Percentiles rank a stretch among this genome's conserved stretches.
phyloP scores from a whole-genome alignment of 2,329 filamentous ascomycete genomes.

The Venturia carpophila region DNA sequence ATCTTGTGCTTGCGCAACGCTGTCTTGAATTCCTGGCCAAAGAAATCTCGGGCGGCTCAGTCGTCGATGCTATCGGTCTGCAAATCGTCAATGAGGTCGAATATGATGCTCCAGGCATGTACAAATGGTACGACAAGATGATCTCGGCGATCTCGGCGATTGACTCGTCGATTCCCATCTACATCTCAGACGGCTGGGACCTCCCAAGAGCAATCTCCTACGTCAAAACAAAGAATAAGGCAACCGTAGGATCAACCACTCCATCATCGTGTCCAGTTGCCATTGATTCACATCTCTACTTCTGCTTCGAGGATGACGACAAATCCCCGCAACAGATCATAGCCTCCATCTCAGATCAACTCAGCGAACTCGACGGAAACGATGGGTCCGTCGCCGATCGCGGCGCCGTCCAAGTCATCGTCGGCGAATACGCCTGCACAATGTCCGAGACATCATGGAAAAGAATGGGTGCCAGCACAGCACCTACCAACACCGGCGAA shows the following conservation, averaged over 20 bases:
- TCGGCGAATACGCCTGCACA: slow-evolving; percentile 54
- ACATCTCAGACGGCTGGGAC: slow-evolving; percentile 54
- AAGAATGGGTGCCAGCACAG: slow-evolving; percentile 28
- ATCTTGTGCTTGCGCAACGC: slow-evolving; percentile 40
- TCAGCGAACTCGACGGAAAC: slow-evolving; percentile 40
- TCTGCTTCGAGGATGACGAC: slow-evolving; percentile 48
- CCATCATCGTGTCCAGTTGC: slow-evolving; percentile 41
- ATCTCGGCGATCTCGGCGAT: slow-evolving; percentile 41
- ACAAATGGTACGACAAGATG: slow-evolving; percentile 49
- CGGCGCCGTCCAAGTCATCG: slow-evolving; percentile 44
- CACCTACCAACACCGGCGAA: slow-evolving; percentile 21
- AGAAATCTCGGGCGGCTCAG: slow-evolving; percentile 27
- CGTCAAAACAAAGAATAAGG: slow-evolving; percentile 34
- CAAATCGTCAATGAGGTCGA: slow-evolving; percentile 52
- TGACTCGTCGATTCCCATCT: slow-evolving; percentile 45
- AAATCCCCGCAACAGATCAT: slow-evolving; percentile 47
- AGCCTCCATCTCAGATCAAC: slow-evolving; percentile 36
- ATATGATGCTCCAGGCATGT: slow-evolving; percentile 45
- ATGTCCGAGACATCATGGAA: slow-evolving; percentile 44
- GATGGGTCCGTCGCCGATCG: slow-evolving; percentile 42
- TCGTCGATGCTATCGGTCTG: slow-evolving; percentile 42
- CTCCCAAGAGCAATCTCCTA: slow-evolving; percentile 41
- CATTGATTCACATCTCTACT: slow-evolving; percentile 54
- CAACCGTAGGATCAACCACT: slow-evolving; percentile 22
- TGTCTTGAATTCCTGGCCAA: slow-evolving; percentile 45